A percentile compares a stretch with the other conserved stretches of the same genome.
These are phyloP conservation scores for Elongisporangium anandrum DNA, from an alignment of 352 stramenopile genomes.

Conservation along the genomic window DNA sequence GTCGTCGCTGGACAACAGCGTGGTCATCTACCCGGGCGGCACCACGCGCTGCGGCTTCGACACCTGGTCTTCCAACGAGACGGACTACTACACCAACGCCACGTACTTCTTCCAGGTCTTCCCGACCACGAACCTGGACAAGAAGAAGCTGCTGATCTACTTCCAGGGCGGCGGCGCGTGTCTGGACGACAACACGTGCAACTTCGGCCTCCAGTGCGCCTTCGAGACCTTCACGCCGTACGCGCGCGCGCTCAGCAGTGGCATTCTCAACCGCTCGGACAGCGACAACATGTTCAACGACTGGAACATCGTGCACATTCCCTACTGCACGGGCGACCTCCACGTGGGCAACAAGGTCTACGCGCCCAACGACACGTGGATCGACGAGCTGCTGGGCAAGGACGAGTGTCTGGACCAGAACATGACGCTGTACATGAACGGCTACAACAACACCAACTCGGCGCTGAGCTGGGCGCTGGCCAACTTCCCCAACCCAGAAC, in stretches of 20 bases:
- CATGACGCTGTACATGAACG: constrained; percentile 20
- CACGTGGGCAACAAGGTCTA: constrained; percentile 24
- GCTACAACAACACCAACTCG: constrained; percentile 30
- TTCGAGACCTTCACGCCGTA: constrained; percentile 27
- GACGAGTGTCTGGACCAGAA: constrained; percentile 18
- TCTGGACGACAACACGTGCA: constrained; percentile 28
- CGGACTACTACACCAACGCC: constrained; percentile 10
- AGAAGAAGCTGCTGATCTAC: constrained; percentile 38
- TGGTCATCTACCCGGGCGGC: constrained; percentile 24
- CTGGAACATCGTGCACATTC: constrained; percentile 46
- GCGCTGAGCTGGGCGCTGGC: constrained; percentile 28
- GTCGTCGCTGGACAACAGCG: constrained; percentile 17
- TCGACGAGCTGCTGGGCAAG: constrained; percentile 30
- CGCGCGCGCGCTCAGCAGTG: constrained; percentile 17
- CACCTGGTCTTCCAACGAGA: constrained; percentile 6
- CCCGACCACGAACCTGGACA: constrained; percentile 18
- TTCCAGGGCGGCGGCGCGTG: constrained; percentile 37
- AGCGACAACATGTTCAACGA: constrained; percentile 33
- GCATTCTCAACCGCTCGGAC: constrained; percentile 34
- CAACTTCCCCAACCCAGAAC: constrained; percentile 34
- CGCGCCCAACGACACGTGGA: constrained; percentile 15
- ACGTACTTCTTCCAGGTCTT: constrained; percentile 52
- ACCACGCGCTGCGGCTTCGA: constrained; percentile 21
- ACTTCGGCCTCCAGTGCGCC: constrained; percentile 30
- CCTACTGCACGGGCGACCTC: constrained; percentile 49